A percentile compares a stretch with the other conserved stretches of the same genome.
Evolutionary conservation across 225 moss, liverwort and hornwort species (phyloP).

Genomic region (Pleurozium schreberi): DNA sequence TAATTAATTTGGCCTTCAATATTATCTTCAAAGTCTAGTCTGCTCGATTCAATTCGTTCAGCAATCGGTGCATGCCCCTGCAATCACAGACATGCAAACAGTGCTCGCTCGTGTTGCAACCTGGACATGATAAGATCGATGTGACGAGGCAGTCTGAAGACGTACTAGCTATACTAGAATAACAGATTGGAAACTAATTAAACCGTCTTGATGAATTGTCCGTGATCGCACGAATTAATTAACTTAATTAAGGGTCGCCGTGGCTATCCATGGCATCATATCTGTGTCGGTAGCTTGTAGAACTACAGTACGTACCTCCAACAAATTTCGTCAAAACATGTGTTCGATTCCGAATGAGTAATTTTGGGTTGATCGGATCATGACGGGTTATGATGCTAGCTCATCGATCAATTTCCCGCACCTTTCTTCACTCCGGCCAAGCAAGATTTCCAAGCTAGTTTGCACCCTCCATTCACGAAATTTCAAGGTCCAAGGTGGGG

Average conservation of each 20-base stretch:
- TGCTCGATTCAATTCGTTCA: neutral
- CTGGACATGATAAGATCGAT: constrained; percentile 11
- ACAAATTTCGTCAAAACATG: neutral
- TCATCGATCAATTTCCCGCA: neutral
- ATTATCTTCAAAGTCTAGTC: neutral
- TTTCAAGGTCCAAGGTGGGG: neutral
- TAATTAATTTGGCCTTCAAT: neutral
- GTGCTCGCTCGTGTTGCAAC: neutral
- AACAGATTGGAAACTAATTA: too few species aligned
- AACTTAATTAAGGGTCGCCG: neutral
- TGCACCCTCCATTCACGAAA: neutral
- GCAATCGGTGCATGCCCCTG: neutral
- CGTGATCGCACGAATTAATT: neutral
- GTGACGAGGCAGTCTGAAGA: neutral
- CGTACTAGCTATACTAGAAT: too few species aligned
- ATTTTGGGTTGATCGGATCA: neutral
- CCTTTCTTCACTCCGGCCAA: neutral
- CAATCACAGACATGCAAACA: too few species aligned
- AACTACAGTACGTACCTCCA: neutral
- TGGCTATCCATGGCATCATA: neutral
- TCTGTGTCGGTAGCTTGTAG: too few species aligned
- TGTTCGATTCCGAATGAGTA: neutral
- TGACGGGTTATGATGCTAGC: neutral
- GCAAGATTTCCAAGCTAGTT: neutral
- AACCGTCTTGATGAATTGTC: neutral